Evolutionary conservation across 257 asterid genomes (phyloP).

Genomic region (Buddleja alternifolia): DNA sequence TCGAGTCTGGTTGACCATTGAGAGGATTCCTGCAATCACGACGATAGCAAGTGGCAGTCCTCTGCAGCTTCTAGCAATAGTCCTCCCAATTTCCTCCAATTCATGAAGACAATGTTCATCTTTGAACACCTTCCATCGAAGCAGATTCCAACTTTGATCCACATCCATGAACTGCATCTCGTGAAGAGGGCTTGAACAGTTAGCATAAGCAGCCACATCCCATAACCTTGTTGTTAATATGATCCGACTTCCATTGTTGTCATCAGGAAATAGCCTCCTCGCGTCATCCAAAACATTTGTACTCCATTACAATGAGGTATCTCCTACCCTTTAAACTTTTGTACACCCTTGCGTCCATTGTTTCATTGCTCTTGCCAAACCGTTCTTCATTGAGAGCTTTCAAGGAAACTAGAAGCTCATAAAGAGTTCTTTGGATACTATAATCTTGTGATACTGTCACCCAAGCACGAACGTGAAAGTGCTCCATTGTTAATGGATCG

Average conservation of each 20-base stretch:
- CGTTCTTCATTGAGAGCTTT: background rate
- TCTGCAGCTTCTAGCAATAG: background rate
- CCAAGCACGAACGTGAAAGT: background rate
- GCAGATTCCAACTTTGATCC: background rate
- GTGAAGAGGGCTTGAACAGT: background rate
- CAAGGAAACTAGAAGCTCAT: background rate
- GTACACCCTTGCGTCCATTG: constrained; percentile 13
- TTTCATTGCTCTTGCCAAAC: background rate
- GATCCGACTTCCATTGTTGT: background rate
- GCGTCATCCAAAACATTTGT: constrained; percentile 20
- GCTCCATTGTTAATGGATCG: background rate
- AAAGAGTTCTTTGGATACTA: background rate
- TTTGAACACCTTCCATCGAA: background rate
- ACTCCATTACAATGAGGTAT: constrained; percentile 26
- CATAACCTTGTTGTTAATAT: background rate
- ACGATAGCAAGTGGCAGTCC: background rate
- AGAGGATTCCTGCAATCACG: background rate
- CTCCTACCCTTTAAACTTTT: constrained; percentile 5
- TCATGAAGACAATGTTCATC: background rate
- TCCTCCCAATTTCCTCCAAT: background rate
- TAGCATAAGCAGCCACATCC: constrained; percentile 4
- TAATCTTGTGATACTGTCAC: background rate
- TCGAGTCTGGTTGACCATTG: background rate
- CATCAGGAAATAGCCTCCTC: background rate
- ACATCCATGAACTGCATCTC: background rate